These are phyloP conservation scores for Medicago truncatula DNA, from an alignment of 306 rosid species.

Conservation along the genomic window MtrunA17r5.0-ANR NC_053045.1:54621001-54621500, in stretches of 20 bases:
- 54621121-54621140: constrained; percentile 49
- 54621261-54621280: constrained; percentile 55
- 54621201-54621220: constrained; percentile 39
- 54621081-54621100: constrained; percentile 58
- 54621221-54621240: constrained; percentile 47
- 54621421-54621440: constrained; percentile 57
- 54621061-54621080: constrained; percentile 76
- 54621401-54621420: not conserved
- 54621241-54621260: constrained; percentile 16
- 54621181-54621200: constrained; percentile 22
- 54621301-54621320: constrained; percentile 51
- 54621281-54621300: constrained; percentile 55
- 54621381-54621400: constrained; percentile 39
- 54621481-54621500: constrained; percentile 51
- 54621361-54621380: constrained; percentile 36
- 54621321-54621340: constrained; percentile 55
- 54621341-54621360: constrained; percentile 23
- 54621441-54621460: constrained; percentile 56
- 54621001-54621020: not conserved
- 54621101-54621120: constrained; percentile 72
- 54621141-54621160: constrained; percentile 29
- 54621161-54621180: constrained; percentile 9
- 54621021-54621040: constrained; percentile 11
- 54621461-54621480: constrained; percentile 53
- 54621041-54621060: constrained; percentile 32